Percentiles rank a stretch among this genome's conserved stretches.
These are phyloP conservation scores for Penicillium sp. DNA, from an alignment of 2,329 filamentous ascomycete species.

Conservation along the genomic window DNA sequence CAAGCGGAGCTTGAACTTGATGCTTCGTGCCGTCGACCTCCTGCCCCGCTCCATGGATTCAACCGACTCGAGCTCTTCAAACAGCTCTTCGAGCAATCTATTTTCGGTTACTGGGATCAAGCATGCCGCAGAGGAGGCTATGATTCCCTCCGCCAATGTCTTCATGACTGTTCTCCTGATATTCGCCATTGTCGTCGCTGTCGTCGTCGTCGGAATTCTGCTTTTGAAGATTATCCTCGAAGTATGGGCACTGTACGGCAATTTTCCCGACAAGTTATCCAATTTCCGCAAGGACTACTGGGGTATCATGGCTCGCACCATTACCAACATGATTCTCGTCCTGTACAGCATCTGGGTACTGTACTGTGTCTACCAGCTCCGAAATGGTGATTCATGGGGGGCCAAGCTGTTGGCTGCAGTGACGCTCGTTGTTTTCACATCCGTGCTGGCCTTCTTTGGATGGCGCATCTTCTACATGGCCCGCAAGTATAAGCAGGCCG, in stretches of 20 bases:
- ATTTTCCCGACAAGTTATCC: slow-evolving; percentile 71
- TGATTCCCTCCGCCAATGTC: slow-evolving; percentile 80
- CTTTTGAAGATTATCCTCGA: slow-evolving; percentile 90
- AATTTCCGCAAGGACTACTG: slow-evolving; percentile 96
- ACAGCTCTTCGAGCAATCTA: slow-evolving; percentile 35
- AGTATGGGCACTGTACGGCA: slow-evolving; percentile 82
- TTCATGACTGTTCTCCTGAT: slow-evolving; percentile 94
- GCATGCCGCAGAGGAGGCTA: slow-evolving; percentile 75
- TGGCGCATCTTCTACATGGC: slow-evolving; percentile 78
- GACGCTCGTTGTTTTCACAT: slow-evolving; percentile 76
- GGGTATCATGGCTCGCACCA: slow-evolving; percentile 81
- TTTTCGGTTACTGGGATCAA: slow-evolving; percentile 69
- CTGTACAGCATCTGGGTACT: slow-evolving; percentile 93
- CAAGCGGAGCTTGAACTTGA: slow-evolving; percentile 54
- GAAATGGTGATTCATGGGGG: slow-evolving; percentile 87
- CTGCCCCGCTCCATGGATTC: slow-evolving; percentile 46
- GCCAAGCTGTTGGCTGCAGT: slow-evolving; percentile 78
- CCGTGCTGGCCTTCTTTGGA: slow-evolving; percentile 73
- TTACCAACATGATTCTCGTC: slow-evolving; percentile 83
- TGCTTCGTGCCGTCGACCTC: slow-evolving; percentile 46
- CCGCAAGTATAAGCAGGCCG: slow-evolving; percentile 64
- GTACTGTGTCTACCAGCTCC: slow-evolving; percentile 96
- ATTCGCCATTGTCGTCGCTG: slow-evolving; percentile 79
- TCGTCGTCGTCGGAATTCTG: slow-evolving; percentile 78
- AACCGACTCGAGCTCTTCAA: slow-evolving; percentile 33